Conservation (phyloP, 2,329 filamentous ascomycete genomes). For the Aschersonia sp. region DNA sequence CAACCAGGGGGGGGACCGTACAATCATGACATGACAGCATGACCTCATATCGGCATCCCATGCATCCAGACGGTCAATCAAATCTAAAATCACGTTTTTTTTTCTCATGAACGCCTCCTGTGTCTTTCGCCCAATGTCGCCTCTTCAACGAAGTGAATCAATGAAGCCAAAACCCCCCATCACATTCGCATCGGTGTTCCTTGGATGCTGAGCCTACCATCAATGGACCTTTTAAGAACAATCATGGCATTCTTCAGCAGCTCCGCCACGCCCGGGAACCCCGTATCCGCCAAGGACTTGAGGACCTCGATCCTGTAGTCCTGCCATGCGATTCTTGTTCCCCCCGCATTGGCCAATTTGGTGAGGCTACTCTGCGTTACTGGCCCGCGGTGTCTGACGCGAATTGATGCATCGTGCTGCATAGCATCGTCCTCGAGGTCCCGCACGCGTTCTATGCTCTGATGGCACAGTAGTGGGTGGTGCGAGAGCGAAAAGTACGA, state of each 20-base stretch:
- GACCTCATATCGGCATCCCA: neutral
- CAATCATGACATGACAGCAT: neutral
- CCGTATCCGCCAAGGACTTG: slow-evolving; percentile 47
- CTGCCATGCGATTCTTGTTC: slow-evolving; percentile 53
- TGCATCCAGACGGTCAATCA: neutral
- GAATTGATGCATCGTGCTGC: slow-evolving; percentile 22
- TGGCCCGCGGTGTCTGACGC: slow-evolving; percentile 47
- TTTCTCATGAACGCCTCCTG: neutral
- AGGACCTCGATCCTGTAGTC: slow-evolving; percentile 65
- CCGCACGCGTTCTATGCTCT: slow-evolving; percentile 40
- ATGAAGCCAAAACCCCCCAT: neutral
- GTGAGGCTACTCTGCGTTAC: slow-evolving; percentile 54
- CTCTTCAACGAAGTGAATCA: too few relatives aligned
- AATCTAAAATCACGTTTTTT: too few relatives aligned
- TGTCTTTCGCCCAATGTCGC: too few relatives aligned
- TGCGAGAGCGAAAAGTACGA: slow-evolving; percentile 44
- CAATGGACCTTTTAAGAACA: slow-evolving; percentile 42
- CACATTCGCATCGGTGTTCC: slow-evolving; percentile 6
- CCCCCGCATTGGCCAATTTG: slow-evolving; percentile 48
- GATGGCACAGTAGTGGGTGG: slow-evolving; percentile 40
- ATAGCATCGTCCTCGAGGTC: slow-evolving; percentile 41
- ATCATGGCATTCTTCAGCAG: slow-evolving; percentile 76
- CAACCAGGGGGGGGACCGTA: neutral
- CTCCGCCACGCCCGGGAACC: slow-evolving; percentile 50
- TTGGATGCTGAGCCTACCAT: slow-evolving; percentile 11